These are phyloP conservation scores for Colletotrichum acutatum DNA, from an alignment of 2,329 filamentous ascomycete species.

Conservation along the genomic window DNA sequence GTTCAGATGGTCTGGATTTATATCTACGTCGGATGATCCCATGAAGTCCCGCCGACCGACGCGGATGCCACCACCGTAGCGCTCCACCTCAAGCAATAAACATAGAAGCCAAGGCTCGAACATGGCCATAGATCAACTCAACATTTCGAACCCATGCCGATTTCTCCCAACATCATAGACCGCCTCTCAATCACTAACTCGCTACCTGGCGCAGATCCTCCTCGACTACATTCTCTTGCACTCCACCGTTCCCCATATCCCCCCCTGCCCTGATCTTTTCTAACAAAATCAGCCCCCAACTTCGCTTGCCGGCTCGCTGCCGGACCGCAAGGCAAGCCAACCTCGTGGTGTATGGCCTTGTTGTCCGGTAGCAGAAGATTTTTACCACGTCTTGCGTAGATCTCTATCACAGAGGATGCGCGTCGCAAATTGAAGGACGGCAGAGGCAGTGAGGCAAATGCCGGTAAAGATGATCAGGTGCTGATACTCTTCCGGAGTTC, in stretches of 20 bases:
- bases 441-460: slow-evolving; percentile 3
- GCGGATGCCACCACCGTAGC: not conserved
- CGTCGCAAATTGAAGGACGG: not conserved
- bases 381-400: slow-evolving; percentile 15
- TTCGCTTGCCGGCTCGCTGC: not conserved
- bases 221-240: not conserved
- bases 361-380: not conserved
- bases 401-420: slow-evolving; percentile 14
- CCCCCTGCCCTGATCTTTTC: not conserved
- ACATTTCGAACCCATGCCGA: not conserved
- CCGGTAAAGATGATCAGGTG: slow-evolving; percentile 11
- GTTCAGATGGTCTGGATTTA: not conserved
- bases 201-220: not conserved
- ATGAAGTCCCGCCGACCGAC: not conserved
- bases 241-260: not conserved
- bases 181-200: not conserved
- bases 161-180: not conserved
- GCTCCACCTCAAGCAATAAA: not conserved
- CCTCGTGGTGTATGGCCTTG: not conserved
- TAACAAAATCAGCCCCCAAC: not conserved
- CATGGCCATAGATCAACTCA: not conserved
- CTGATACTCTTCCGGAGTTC: slow-evolving; percentile 4
- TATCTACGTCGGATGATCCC: not conserved
- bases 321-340: not conserved
- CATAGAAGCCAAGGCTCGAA: not conserved